phyloP scores from a whole-genome alignment of 2,329 filamentous ascomycete species.

The Stemphylium lycopersici region DNA sequence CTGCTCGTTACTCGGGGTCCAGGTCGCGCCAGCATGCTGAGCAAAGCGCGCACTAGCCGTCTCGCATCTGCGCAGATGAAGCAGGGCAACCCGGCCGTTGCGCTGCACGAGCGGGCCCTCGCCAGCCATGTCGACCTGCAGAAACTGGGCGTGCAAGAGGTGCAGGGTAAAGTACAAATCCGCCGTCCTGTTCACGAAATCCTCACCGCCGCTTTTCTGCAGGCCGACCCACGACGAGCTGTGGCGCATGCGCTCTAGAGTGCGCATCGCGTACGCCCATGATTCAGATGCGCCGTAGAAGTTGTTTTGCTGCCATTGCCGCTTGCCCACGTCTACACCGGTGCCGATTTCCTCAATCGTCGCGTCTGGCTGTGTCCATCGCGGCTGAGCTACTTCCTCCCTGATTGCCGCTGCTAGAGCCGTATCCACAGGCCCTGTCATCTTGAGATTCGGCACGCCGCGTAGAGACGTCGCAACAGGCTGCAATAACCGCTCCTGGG shows the following conservation, averaged over 20 bases:
- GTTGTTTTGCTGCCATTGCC: conserved; percentile 35
- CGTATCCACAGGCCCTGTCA: conserved; percentile 25
- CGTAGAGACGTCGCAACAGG: conserved; percentile 28
- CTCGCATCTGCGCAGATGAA: conserved; percentile 30
- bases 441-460: conserved; percentile 25
- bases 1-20: conserved; percentile 32
- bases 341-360: conserved; percentile 34
- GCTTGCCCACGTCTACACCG: conserved; percentile 35
- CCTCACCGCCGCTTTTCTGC: conserved; percentile 25
- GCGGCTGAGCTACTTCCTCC: conserved; percentile 25
- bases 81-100: conserved; percentile 22
- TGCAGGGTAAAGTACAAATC: conserved; percentile 36
- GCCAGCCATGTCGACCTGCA: conserved; percentile 32
- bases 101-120: conserved; percentile 11
- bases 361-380: conserved; percentile 31
- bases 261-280: conserved; percentile 33
- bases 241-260: conserved; percentile 37
- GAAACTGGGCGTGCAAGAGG: conserved; percentile 29
- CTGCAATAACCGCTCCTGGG: conserved; percentile 28
- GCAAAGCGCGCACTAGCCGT: conserved; percentile 30
- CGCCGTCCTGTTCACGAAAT: conserved; percentile 32
- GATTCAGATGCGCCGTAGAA: conserved; percentile 26
- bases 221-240: conserved; percentile 32
- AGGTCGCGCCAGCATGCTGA: conserved; percentile 32
- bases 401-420: conserved; percentile 18